Conservation (phyloP, 2,329 filamentous ascomycete genomes). For the Ophiocordyceps unilateralis region DNA sequence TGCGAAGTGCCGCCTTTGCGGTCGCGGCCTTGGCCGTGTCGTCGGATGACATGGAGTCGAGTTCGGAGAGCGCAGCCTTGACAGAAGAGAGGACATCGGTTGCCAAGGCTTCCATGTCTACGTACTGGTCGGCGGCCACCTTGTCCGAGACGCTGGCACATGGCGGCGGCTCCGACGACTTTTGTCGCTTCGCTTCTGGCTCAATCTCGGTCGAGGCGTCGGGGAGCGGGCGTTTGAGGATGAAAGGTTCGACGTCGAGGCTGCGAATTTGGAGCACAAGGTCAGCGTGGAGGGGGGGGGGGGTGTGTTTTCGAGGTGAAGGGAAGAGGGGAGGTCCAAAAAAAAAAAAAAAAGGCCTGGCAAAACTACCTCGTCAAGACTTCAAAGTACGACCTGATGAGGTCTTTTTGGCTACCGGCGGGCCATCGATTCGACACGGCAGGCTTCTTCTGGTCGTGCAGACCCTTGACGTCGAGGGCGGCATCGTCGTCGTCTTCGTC, state of each 20-base stretch:
- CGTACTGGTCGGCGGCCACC: conserved; percentile 32
- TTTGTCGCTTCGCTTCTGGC: conserved; percentile 43
- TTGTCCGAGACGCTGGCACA: conserved; percentile 35
- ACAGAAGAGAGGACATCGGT: conserved; percentile 34
- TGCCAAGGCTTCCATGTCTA: conserved; percentile 47
- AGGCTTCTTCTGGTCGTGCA: conserved; percentile 9
- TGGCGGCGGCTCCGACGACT: conserved; percentile 27
- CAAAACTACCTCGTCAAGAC: conserved; percentile 19
- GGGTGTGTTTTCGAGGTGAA: too few species aligned
- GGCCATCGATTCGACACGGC: conserved; percentile 10
- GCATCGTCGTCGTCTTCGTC: conserved; percentile 17
- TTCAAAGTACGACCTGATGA: conserved; percentile 20
- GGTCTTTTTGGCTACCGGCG: conserved; percentile 14
- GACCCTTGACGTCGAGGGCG: conserved; percentile 8
- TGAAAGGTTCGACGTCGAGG: conserved; percentile 33
- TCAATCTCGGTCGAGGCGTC: conserved; percentile 26
- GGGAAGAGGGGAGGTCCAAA: background rate
- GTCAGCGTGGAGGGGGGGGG: too few species aligned
- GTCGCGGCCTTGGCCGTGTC: conserved; percentile 11
- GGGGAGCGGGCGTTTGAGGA: conserved; percentile 36
- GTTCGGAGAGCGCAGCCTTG: conserved; percentile 28
- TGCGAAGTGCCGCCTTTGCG: conserved; percentile 23
- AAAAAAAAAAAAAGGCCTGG: background rate
- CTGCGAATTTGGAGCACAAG: conserved; percentile 18
- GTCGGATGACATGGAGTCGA: conserved; percentile 19